These are phyloP conservation scores for Termitomyces heimii DNA, from an alignment of 768 basidiomycete species.

Conservation along the genomic window DNA sequence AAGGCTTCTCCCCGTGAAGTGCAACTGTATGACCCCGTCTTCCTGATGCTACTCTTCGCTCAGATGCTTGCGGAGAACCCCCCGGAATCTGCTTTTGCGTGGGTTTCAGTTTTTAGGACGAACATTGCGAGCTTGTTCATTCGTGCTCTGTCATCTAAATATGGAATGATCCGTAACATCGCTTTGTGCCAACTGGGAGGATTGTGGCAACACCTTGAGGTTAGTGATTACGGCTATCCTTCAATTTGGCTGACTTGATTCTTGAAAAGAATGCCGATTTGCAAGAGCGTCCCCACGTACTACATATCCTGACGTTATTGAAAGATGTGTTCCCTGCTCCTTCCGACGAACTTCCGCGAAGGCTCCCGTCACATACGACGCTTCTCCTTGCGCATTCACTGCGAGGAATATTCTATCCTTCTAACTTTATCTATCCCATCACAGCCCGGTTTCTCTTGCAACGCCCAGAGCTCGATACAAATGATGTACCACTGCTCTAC, in stretches of 20 bases:
- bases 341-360: constrained; percentile 31
- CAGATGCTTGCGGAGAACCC: constrained; percentile 56
- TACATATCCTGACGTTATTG: constrained; percentile 64
- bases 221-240: constrained; percentile 23
- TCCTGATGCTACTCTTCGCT: constrained; percentile 62
- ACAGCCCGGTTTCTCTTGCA: constrained; percentile 88
- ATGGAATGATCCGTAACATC: constrained; percentile 50
- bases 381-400: constrained; percentile 82
- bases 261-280: constrained; percentile 48
- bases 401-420: constrained; percentile 78
- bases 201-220: constrained; percentile 59
- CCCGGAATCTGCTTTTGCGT: constrained; percentile 58
- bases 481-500: constrained; percentile 90
- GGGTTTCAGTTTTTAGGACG: constrained; percentile 83
- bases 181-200: constrained; percentile 57
- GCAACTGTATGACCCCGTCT: constrained; percentile 74
- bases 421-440: constrained; percentile 82
- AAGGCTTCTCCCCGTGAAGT: constrained; percentile 25
- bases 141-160: constrained; percentile 64
- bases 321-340: constrained; percentile 49
- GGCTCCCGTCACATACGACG: constrained; percentile 73
- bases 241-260: background rate
- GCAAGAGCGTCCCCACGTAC: constrained; percentile 71
- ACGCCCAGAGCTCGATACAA: constrained; percentile 71
- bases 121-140: constrained; percentile 74